These are phyloP conservation scores for Venturiaceae sp. DNA, from an alignment of 2,329 filamentous ascomycete genomes.

Conservation along the genomic window DNA sequence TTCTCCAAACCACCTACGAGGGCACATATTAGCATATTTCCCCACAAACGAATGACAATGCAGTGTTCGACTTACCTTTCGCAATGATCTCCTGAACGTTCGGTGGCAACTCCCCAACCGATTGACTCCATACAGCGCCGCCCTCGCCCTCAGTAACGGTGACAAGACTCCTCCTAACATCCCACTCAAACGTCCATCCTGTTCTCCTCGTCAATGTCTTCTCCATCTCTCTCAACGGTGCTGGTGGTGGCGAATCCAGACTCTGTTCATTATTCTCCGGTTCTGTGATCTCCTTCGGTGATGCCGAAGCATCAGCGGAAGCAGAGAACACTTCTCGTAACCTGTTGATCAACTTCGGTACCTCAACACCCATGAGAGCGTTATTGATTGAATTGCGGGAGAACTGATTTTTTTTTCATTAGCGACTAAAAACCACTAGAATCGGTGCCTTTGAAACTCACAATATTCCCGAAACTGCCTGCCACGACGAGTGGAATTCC, in stretches of 20 bases:
- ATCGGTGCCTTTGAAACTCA: no score
- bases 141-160: conserved; percentile 56
- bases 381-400: conserved; percentile 72
- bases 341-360: conserved; percentile 55
- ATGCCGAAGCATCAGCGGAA: background rate
- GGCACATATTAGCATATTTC: no score
- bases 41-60: background rate
- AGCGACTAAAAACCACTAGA: no score
- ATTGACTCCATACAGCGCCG: conserved; percentile 64
- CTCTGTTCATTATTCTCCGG: conserved; percentile 40
- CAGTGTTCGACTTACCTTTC: no score
- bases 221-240: conserved; percentile 27
- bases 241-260: conserved; percentile 37
- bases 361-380: conserved; percentile 61
- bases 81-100: conserved; percentile 62
- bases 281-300: conserved; percentile 21
- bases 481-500: conserved; percentile 73
- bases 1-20: conserved; percentile 72
- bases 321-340: conserved; percentile 51
- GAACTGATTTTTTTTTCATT: no score
- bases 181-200: conserved; percentile 77
- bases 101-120: conserved; percentile 71
- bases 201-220: conserved; percentile 61
- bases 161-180: conserved; percentile 63
- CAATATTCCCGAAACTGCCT: conserved; percentile 78